Conservation (phyloP, 1,284 basidiomycete species). For the Psilocybe mexicana region DNA sequence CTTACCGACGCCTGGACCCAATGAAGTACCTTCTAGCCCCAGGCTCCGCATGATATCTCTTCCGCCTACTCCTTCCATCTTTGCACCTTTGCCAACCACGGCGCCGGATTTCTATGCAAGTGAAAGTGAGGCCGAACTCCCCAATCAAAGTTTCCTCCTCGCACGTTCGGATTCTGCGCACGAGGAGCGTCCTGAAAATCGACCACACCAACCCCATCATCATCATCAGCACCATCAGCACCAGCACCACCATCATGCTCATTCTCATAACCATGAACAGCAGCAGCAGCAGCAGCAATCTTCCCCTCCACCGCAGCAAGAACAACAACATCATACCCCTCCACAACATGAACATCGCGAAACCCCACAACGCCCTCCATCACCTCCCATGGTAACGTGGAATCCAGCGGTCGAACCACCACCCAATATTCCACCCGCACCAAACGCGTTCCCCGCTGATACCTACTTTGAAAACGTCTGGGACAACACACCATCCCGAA, state of each 20-base stretch:
- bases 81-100: conserved; percentile 21
- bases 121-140: conserved; percentile 24
- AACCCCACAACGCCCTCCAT: conserved; percentile 44
- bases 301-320: conserved; percentile 15
- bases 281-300: neutral
- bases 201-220: conserved; percentile 18
- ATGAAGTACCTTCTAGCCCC: conserved; percentile 49
- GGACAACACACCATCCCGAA: conserved; percentile 54
- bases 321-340: conserved; percentile 17
- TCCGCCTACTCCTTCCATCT: conserved; percentile 39
- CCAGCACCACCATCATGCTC: conserved; percentile 16
- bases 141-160: conserved; percentile 17
- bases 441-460: conserved; percentile 59
- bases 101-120: conserved; percentile 31
- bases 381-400: conserved; percentile 68
- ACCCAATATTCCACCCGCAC: conserved; percentile 54
- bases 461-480: conserved; percentile 77
- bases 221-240: conserved; percentile 14
- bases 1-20: conserved; percentile 57
- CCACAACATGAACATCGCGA: conserved; percentile 17
- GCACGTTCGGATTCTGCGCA: conserved; percentile 10
- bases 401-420: conserved; percentile 73
- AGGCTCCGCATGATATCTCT: conserved; percentile 39
- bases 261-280: conserved; percentile 7
- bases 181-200: conserved; percentile 16